Evolutionary conservation across 164 flowering plant genomes (phyloP).

Genomic region (Malania oleifera): DNA sequence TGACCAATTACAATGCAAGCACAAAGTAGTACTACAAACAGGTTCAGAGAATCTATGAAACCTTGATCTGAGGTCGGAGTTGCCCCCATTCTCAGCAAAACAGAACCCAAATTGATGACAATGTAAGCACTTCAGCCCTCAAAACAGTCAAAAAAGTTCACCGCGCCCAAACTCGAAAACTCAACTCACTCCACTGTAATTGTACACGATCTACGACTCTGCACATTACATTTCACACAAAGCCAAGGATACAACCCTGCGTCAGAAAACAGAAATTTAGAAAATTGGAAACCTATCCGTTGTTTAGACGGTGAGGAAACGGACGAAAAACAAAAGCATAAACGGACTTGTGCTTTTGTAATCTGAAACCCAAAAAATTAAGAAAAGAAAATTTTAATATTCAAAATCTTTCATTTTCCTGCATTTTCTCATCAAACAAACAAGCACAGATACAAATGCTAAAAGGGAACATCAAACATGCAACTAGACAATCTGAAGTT

Average conservation of each 20-base stretch:
- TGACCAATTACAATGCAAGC: slow-evolving; percentile 29
- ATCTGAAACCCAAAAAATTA: background rate
- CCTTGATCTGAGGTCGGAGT: slow-evolving; percentile 9
- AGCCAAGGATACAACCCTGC: too few relatives aligned
- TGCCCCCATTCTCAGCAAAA: slow-evolving; percentile 7
- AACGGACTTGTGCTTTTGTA: too few relatives aligned
- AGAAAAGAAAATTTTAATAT: background rate
- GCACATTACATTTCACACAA: background rate
- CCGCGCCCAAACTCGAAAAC: background rate
- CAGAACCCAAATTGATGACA: slow-evolving; percentile 4
- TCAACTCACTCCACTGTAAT: too few relatives aligned
- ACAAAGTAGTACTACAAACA: slow-evolving; percentile 25
- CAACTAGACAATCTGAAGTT: too few relatives aligned
- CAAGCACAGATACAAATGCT: background rate
- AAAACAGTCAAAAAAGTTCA: background rate
- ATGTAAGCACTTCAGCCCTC: slow-evolving; percentile 6
- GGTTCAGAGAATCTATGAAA: slow-evolving; percentile 9
- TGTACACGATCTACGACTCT: background rate
- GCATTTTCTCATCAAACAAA: slow-evolving; percentile 6
- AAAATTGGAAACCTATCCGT: too few relatives aligned
- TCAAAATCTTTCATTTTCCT: background rate
- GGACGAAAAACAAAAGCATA: too few relatives aligned
- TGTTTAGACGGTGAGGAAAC: too few relatives aligned
- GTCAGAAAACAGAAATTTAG: too few relatives aligned
- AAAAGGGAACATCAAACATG: too few relatives aligned